Evolutionary conservation across 495 filamentous ascomycete genomes (phyloP), one percentile per base, ranked within the genome.

Genomic region (Neurospora terricola): DNA sequence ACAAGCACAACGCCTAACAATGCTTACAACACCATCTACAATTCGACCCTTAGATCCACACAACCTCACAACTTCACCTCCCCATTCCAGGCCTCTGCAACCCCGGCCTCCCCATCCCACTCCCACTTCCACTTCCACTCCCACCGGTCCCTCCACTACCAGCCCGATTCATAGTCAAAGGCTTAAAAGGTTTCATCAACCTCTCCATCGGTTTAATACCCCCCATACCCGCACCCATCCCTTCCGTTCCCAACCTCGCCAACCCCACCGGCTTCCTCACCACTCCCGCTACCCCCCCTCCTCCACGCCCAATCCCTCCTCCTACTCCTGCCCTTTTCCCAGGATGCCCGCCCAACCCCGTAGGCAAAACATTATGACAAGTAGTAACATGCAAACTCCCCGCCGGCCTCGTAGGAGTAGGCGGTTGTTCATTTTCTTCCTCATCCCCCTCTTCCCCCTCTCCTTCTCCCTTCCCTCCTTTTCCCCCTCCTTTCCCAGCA

Each of bases 101-200:
- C 12, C 27, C 54, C 54, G 27, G 54, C 9, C 54, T 34, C 54
- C 5, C 54, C 54, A 62, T 62, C 6, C 38, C 10, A 40, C 39
- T 40, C 12, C 70, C 72, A 23, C 5, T 54, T 5, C 45, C 45
- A 27, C 21, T 21, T 7, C 2, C 40, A n/a, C 3, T 43, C 6
- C 18, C 42, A 8, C 21, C 45, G 14, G 7, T 10, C 3, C 36
- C 36, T 8, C 18, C 72, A 66, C 40, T 30, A 73, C 45, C 72
- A 30, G 27, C 23, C 70, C 81, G 79, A 70, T 79, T 85, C 1
- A 86, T 81, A 10, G 82, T 85, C 75, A 84, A 75, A 23, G 82
- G 83, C 78, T 84, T 86, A 71, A 85, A 86, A 42, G 84, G 84
- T 71, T 79, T 84, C 48, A 80, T 77, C 70, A 85, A 72, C 76